A percentile compares a stretch with the other conserved stretches of the same genome.
phyloP scores from a whole-genome alignment of 768 basidiomycete species.

The Naganishia randhawae region DNA sequence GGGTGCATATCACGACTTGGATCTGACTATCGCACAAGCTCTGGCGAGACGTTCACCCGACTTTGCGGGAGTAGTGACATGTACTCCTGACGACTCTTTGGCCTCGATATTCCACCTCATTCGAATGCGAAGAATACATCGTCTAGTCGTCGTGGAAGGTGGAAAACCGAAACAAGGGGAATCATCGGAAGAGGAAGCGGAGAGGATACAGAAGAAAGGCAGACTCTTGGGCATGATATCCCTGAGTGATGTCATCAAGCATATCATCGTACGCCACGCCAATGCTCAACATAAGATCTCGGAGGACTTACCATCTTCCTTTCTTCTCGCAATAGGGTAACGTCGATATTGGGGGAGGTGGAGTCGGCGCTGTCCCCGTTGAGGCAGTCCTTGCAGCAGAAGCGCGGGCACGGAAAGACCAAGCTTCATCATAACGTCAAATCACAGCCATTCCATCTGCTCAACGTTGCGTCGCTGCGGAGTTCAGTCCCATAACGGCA shows the following conservation, averaged over 20 bases:
- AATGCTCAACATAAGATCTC: no score
- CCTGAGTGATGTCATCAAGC: conserved; percentile 49
- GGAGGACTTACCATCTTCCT: background rate
- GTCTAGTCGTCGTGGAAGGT: conserved; percentile 82
- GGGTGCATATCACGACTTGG: conserved; percentile 92
- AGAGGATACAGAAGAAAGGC: conserved; percentile 30
- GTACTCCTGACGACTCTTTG: conserved; percentile 85
- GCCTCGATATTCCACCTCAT: conserved; percentile 85
- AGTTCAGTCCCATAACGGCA: background rate
- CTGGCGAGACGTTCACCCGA: conserved; percentile 86
- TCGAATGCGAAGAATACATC: conserved; percentile 87
- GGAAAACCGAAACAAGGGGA: conserved; percentile 35
- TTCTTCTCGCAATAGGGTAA: conserved; percentile 35
- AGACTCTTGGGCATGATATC: conserved; percentile 48
- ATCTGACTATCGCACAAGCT: conserved; percentile 87
- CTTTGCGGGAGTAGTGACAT: conserved; percentile 95
- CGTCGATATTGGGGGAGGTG: conserved; percentile 44
- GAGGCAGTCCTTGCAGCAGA: conserved; percentile 44
- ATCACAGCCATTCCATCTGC: background rate
- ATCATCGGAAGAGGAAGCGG: conserved; percentile 33
- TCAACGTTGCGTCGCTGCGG: background rate
- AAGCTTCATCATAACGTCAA: background rate
- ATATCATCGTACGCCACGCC: conserved; percentile 43
- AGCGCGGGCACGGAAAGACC: conserved; percentile 28
- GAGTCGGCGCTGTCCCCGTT: conserved; percentile 47